phyloP scores from a whole-genome alignment of 441 rosid genomes.

The Viola pubescens region DNA sequence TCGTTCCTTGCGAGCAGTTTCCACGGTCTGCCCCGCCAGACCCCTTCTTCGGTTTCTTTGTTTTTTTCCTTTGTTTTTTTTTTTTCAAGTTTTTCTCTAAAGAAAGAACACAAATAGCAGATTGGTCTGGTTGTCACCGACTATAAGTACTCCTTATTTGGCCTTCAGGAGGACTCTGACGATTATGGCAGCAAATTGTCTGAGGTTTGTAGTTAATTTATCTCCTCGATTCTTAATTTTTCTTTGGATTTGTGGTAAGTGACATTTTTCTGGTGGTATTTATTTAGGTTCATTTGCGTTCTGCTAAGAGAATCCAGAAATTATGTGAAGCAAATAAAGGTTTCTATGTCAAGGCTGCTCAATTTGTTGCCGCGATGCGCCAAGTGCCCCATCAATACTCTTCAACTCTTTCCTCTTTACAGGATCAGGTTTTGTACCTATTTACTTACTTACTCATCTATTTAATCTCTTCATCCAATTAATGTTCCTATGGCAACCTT shows the following conservation, averaged over 20 bases:
- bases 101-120: constrained; percentile 23
- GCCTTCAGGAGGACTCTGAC: constrained; percentile 37
- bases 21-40: constrained; percentile 27
- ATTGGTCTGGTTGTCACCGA: constrained; percentile 55
- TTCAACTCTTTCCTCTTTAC: constrained; percentile 57
- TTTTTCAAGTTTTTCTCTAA: background rate
- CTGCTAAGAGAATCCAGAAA: constrained; percentile 58
- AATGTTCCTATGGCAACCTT: constrained; percentile 13
- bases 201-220: constrained; percentile 38
- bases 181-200: constrained; percentile 44
- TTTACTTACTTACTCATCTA: background rate
- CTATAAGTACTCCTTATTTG: constrained; percentile 52
- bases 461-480: constrained; percentile 1
- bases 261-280: background rate
- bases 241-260: background rate
- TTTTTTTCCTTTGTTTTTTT: no score
- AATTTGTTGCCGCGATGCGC: constrained; percentile 68
- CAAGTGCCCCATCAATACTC: constrained; percentile 77
- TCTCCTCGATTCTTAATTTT: background rate
- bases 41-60: background rate
- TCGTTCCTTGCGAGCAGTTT: constrained; percentile 68
- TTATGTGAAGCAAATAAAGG: constrained; percentile 80
- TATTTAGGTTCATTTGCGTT: constrained; percentile 66
- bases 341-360: constrained; percentile 90
- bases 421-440: constrained; percentile 52